phyloP scores from a whole-genome alignment of 2,329 filamentous ascomycete genomes.

The Nannizziopsis arthrosporioides region DNA sequence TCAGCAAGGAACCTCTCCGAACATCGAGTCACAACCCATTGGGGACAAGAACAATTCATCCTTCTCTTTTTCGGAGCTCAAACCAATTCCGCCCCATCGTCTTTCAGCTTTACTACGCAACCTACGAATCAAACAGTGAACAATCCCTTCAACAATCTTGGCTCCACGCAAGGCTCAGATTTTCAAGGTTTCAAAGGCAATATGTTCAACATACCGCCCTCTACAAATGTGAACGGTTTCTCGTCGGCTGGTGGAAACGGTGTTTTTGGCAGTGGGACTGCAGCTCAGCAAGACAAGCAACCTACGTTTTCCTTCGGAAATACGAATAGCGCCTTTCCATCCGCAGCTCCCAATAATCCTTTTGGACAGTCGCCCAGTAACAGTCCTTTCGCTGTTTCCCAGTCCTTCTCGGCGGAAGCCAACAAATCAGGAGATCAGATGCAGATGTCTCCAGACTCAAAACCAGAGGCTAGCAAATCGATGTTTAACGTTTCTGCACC shows the following conservation, averaged over 20 bases:
- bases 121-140: slow-evolving; percentile 14
- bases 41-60: slow-evolving; percentile 19
- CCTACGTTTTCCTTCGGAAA: slow-evolving; percentile 6
- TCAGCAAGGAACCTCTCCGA: slow-evolving; percentile 21
- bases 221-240: slow-evolving; percentile 16
- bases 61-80: slow-evolving; percentile 14
- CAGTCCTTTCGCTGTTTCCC: slow-evolving; percentile 11
- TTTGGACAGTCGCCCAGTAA: slow-evolving; percentile 21
- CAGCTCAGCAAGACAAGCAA: slow-evolving; percentile 7
- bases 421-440: slow-evolving; percentile 20
- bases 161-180: slow-evolving; percentile 16
- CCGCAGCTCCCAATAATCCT: slow-evolving; percentile 14
- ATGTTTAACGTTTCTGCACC: slow-evolving; percentile 19
- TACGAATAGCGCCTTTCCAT: slow-evolving; percentile 8
- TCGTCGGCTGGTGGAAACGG: slow-evolving; percentile 1
- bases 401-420: slow-evolving; percentile 9
- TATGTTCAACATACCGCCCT: slow-evolving; percentile 23
- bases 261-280: slow-evolving; percentile 9
- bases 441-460: slow-evolving; percentile 27
- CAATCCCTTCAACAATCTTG: slow-evolving; percentile 29
- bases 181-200: slow-evolving; percentile 26
- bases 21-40: slow-evolving; percentile 24
- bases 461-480: slow-evolving; percentile 16
- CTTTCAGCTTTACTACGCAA: slow-evolving; percentile 22
- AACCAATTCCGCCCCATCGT: slow-evolving; percentile 18